A percentile compares a stretch with the other conserved stretches of the same genome.
phyloP scores from a whole-genome alignment of 371 early-diverging fungal genomes.

The Saksenaea vasiformis region DNA sequence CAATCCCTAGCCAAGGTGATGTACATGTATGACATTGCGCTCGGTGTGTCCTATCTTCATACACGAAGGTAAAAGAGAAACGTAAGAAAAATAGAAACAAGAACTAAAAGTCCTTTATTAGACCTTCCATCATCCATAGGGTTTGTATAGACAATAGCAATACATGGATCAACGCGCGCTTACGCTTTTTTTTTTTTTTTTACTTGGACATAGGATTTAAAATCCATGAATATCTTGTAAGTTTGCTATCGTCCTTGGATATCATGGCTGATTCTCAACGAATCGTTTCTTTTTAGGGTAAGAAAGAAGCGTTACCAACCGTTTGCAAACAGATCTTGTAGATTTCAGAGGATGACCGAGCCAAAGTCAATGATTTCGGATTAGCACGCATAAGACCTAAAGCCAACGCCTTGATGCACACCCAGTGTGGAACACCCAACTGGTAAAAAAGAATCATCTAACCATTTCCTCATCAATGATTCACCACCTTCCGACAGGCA shows the following conservation, averaged over 20 bases:
- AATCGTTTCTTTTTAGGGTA: neutral
- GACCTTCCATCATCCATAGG: slow-evolving; percentile 54
- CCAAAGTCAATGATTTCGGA: slow-evolving; percentile 84
- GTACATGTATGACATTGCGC: slow-evolving; percentile 84
- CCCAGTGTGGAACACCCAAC: slow-evolving; percentile 80
- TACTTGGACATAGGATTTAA: slow-evolving; percentile 58
- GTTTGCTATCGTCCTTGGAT: neutral
- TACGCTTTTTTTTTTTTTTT: neutral
- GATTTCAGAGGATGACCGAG: slow-evolving; percentile 66
- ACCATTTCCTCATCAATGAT: neutral
- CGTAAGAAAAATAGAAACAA: neutral
- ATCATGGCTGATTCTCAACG: neutral
- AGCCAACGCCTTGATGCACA: slow-evolving; percentile 68
- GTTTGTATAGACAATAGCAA: slow-evolving; percentile 15
- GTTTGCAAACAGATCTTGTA: slow-evolving; percentile 4
- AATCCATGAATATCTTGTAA: slow-evolving; percentile 80
- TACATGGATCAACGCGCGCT: neutral
- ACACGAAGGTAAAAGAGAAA: slow-evolving; percentile 36
- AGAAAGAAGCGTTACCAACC: neutral
- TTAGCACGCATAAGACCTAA: slow-evolving; percentile 76
- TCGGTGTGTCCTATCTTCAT: slow-evolving; percentile 75
- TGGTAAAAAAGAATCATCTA: slow-evolving; percentile 64
- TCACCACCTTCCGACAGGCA: neutral
- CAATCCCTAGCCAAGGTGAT: slow-evolving; percentile 41
- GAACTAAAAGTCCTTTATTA: neutral